Percentiles rank a stretch among this genome's conserved stretches.
Evolutionary conservation across 352 stramenopile genomes (phyloP).

Genomic region (Halophytophthora polymorphica): DNA sequence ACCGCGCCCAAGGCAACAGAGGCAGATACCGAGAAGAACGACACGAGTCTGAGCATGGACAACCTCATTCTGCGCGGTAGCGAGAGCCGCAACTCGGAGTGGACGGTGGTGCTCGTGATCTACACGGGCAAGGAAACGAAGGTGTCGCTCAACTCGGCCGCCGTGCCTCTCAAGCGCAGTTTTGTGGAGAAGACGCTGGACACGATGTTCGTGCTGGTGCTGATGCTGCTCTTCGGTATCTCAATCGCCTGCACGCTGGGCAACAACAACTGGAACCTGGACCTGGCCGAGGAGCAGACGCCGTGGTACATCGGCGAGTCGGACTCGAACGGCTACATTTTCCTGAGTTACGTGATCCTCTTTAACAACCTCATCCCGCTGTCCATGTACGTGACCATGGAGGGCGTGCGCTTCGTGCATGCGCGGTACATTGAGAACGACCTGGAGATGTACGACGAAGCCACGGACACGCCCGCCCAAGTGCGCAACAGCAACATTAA

Average conservation of each 20-base stretch:
- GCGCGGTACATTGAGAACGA: conserved; percentile 85
- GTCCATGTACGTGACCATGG: conserved; percentile 90
- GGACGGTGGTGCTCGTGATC: conserved; percentile 81
- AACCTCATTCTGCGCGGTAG: conserved; percentile 85
- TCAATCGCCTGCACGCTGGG: conserved; percentile 78
- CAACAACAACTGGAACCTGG: conserved; percentile 84
- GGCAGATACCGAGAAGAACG: conserved; percentile 19
- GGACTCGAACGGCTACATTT: conserved; percentile 80
- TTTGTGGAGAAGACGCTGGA: conserved; percentile 87
- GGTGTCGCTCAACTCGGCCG: conserved; percentile 80
- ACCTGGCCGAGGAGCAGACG: conserved; percentile 38
- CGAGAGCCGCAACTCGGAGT: conserved; percentile 83
- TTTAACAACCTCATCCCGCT: conserved; percentile 89
- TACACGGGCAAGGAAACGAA: conserved; percentile 86
- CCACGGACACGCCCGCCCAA: conserved; percentile 68
- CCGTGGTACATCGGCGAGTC: conserved; percentile 69
- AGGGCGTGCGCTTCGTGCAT: conserved; percentile 86
- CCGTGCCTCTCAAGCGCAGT: conserved; percentile 80
- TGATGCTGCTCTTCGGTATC: conserved; percentile 85
- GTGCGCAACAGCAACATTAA: conserved; percentile 89
- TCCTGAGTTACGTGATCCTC: conserved; percentile 88
- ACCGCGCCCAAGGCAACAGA: conserved; percentile 4
- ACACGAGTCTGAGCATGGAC: conserved; percentile 79
- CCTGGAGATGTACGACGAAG: conserved; percentile 76
- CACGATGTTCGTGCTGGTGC: conserved; percentile 85